These are phyloP conservation scores for Neurospora crassa DNA, from an alignment of 2,329 filamentous ascomycete genomes.

Conservation along the genomic window DNA sequence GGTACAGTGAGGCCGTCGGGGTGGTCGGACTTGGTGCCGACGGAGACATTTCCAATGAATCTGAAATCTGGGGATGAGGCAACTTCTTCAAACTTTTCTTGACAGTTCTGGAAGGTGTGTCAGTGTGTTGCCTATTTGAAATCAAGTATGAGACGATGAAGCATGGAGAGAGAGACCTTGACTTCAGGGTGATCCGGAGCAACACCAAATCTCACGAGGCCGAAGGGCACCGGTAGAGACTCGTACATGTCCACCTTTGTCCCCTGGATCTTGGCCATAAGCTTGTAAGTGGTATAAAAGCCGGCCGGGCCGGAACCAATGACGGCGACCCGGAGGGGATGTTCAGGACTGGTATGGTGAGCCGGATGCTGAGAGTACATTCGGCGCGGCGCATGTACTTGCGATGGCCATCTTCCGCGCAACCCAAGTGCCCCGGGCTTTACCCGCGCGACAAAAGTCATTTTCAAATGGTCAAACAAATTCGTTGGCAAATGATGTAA, in stretches of 20 bases:
- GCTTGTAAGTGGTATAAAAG: slow-evolving; percentile 84
- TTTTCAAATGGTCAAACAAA: background rate
- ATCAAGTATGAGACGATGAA: background rate
- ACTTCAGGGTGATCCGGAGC: slow-evolving; percentile 98
- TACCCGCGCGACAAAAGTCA: background rate
- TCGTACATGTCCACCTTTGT: slow-evolving; percentile 93
- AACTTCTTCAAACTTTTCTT: slow-evolving; percentile 86
- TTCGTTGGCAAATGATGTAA: background rate
- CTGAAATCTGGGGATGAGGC: slow-evolving; percentile 74
- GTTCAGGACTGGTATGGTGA: slow-evolving; percentile 19
- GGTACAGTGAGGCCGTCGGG: slow-evolving; percentile 45
- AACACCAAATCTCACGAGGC: slow-evolving; percentile 85
- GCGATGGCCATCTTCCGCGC: background rate
- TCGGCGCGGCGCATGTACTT: slow-evolving; percentile 1
- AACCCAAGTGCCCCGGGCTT: background rate
- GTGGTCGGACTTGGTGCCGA: slow-evolving; percentile 46
- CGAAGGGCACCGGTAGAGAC: slow-evolving; percentile 82
- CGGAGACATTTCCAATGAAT: slow-evolving; percentile 80
- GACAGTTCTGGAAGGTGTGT: slow-evolving; percentile 60
- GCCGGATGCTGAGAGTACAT: background rate
- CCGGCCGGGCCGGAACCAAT: slow-evolving; percentile 91
- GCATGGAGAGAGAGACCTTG: slow-evolving; percentile 50
- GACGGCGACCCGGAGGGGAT: slow-evolving; percentile 70
- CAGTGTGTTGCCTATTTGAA: background rate
- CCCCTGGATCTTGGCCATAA: slow-evolving; percentile 65